A percentile compares a stretch with the other conserved stretches of the same genome.
These are phyloP conservation scores for Pestalotiopsis sp. DNA, from an alignment of 2,329 filamentous ascomycete genomes.

Conservation along the genomic window DNA sequence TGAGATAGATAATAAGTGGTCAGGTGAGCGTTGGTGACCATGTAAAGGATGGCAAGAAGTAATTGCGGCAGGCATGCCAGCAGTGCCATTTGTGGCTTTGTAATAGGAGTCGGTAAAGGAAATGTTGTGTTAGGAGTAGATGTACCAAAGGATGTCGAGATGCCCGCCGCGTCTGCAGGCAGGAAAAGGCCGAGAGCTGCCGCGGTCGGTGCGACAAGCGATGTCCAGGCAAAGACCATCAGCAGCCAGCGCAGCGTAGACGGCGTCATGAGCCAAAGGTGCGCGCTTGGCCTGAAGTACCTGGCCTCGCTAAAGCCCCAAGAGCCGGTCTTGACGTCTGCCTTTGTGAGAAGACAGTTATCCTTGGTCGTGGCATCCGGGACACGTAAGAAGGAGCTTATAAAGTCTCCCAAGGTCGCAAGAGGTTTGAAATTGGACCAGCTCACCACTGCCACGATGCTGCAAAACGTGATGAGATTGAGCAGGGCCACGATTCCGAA, in stretches of 20 bases:
- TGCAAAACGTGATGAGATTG: conserved; percentile 28
- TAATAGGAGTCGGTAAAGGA: conserved; percentile 22
- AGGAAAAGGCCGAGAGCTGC: conserved; percentile 42
- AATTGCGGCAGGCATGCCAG: conserved; percentile 51
- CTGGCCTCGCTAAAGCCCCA: conserved; percentile 47
- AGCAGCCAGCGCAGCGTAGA: conserved; percentile 45
- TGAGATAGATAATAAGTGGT: conserved; percentile 52
- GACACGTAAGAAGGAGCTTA: conserved; percentile 31
- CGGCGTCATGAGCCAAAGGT: conserved; percentile 49
- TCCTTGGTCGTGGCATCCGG: conserved; percentile 34
- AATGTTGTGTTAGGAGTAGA: conserved; percentile 38
- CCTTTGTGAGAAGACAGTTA: conserved; percentile 49
- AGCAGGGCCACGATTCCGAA: conserved; percentile 39
- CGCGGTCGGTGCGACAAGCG: conserved; percentile 38
- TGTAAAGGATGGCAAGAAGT: conserved; percentile 49
- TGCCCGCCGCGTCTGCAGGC: conserved; percentile 25
- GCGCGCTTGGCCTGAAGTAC: conserved; percentile 41
- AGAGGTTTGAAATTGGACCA: conserved; percentile 31
- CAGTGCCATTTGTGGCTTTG: conserved; percentile 33
- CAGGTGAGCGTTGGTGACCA: conserved; percentile 49
- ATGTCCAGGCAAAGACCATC: conserved; percentile 41
- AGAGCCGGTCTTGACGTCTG: conserved; percentile 43
- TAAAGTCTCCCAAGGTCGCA: conserved; percentile 33
- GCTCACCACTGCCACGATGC: conserved; percentile 27
- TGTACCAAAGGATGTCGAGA: conserved; percentile 41